Evolutionary conservation across 805 yeast species (phyloP).

Genomic region (Kuraishia molischiana): DNA sequence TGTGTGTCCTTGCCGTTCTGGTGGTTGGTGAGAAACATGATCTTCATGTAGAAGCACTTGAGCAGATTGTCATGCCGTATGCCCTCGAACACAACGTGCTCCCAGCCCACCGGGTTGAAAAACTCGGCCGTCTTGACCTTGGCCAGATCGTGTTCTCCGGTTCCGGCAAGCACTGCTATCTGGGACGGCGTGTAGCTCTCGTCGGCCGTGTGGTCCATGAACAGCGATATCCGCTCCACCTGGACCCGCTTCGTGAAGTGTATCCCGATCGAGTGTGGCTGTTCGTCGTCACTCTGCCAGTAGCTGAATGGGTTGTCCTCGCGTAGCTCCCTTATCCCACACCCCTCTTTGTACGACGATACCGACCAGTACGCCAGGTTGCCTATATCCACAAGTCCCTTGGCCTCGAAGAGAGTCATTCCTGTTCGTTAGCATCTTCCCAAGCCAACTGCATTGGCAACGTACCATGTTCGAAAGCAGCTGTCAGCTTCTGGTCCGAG

Average conservation of each 20-base stretch:
- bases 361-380: conserved; percentile 78
- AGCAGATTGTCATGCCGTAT: conserved; percentile 45
- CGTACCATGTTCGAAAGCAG: not conserved
- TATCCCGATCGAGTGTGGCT: conserved; percentile 75
- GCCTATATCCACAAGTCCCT: conserved; percentile 66
- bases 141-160: conserved; percentile 67
- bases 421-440: no score
- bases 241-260: conserved; percentile 73
- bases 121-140: conserved; percentile 55
- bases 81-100: conserved; percentile 48
- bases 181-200: conserved; percentile 89
- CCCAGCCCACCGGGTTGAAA: conserved; percentile 73
- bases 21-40: conserved; percentile 66
- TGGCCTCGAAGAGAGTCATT: no score
- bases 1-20: conserved; percentile 97
- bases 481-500: not conserved
- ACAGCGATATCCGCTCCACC: conserved; percentile 59
- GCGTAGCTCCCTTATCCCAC: conserved; percentile 60
- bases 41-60: conserved; percentile 55
- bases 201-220: conserved; percentile 60
- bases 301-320: conserved; percentile 62
- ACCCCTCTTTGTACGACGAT: conserved; percentile 66
- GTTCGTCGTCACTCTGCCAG: conserved; percentile 95
- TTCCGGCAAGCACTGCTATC: conserved; percentile 59
- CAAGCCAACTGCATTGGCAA: no score